phyloP scores from a whole-genome alignment of 2,329 filamentous ascomycete genomes.

The Didymella arachidicola region DNA sequence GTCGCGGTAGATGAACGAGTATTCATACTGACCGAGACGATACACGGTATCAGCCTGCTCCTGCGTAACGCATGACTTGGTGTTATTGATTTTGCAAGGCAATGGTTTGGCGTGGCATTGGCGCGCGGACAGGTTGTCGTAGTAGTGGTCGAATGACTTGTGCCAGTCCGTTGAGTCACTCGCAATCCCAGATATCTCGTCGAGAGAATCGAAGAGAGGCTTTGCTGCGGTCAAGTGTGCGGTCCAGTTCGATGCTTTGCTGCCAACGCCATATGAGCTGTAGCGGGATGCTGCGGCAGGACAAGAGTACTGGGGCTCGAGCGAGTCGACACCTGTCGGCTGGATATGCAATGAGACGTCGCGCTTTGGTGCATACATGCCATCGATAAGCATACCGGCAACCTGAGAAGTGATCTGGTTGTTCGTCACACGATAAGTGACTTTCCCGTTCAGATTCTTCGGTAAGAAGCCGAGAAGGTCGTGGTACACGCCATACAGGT shows the following conservation, averaged over 20 bases:
- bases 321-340: slow-evolving; percentile 68
- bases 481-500: slow-evolving; percentile 79
- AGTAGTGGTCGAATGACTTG: slow-evolving; percentile 79
- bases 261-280: slow-evolving; percentile 56
- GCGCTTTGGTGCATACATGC: slow-evolving; percentile 60
- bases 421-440: slow-evolving; percentile 77
- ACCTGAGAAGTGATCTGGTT: slow-evolving; percentile 86
- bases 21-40: slow-evolving; percentile 80
- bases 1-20: slow-evolving; percentile 79
- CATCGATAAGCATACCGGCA: slow-evolving; percentile 74
- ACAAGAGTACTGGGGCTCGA: slow-evolving; percentile 78
- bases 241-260: slow-evolving; percentile 62
- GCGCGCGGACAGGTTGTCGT: slow-evolving; percentile 80
- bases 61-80: slow-evolving; percentile 67
- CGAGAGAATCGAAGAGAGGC: slow-evolving; percentile 66
- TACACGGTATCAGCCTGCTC: slow-evolving; percentile 73
- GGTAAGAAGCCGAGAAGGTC: slow-evolving; percentile 74
- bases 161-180: slow-evolving; percentile 69
- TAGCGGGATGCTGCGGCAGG: slow-evolving; percentile 57
- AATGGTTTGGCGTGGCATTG: slow-evolving; percentile 78
- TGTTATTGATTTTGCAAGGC: slow-evolving; percentile 68
- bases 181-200: slow-evolving; percentile 72
- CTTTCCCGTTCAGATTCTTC: slow-evolving; percentile 50
- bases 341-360: slow-evolving; percentile 56
- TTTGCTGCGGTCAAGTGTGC: slow-evolving; percentile 67